Evolutionary conservation across 352 stramenopile genomes (phyloP).

Genomic region (Phytophthora cajani): DNA sequence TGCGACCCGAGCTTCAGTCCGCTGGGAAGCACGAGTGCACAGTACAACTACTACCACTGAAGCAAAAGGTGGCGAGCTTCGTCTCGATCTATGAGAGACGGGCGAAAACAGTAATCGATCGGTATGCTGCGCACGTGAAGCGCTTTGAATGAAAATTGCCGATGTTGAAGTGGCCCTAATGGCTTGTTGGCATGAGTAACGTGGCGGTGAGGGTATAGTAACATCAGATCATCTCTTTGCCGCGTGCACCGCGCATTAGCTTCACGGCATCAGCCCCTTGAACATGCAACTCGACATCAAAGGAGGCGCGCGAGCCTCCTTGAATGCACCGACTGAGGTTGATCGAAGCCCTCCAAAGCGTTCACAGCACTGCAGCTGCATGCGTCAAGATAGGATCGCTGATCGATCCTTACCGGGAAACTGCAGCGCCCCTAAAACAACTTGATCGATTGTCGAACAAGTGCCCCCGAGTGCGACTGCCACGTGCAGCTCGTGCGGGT

Average conservation of each 20-base stretch:
- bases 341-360: neutral
- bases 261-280: constrained; percentile 4
- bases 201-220: neutral
- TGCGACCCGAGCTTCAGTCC: constrained; percentile 31
- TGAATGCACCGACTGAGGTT: neutral
- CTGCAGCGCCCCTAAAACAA: neutral
- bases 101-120: neutral
- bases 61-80: neutral
- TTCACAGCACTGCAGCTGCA: constrained; percentile 12
- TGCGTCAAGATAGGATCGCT: constrained; percentile 26
- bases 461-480: constrained; percentile 5
- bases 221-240: neutral
- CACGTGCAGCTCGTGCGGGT: neutral
- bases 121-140: constrained; percentile 4
- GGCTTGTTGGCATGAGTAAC: neutral
- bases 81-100: constrained; percentile 14
- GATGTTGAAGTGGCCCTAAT: constrained; percentile 19
- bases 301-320: neutral
- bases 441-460: constrained; percentile 45
- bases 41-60: constrained; percentile 11
- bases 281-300: constrained; percentile 6
- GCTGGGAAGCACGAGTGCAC: constrained; percentile 9
- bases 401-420: constrained; percentile 1
- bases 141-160: constrained; percentile 1
- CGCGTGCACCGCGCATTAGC: neutral